These are phyloP conservation scores for Excoecaria agallocha DNA, from an alignment of 345 rosid species.

Conservation along the genomic window DNA sequence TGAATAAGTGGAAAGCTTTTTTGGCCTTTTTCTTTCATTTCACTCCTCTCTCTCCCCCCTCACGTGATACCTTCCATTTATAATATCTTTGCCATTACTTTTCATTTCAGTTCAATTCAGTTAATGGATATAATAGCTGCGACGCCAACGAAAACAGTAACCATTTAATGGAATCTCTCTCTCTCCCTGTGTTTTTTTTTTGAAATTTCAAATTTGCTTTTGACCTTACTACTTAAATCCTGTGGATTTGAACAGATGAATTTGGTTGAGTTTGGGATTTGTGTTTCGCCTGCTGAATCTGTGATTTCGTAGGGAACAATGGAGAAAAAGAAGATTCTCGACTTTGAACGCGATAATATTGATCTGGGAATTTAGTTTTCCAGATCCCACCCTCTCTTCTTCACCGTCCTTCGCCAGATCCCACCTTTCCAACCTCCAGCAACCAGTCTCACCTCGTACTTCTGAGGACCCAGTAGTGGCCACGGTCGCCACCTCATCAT, in stretches of 20 bases:
- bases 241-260: not conserved
- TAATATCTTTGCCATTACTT: not conserved
- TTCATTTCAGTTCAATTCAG: not conserved
- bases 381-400: slow-evolving; percentile 24
- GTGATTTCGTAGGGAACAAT: slow-evolving; percentile 19
- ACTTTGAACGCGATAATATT: slow-evolving; percentile 85
- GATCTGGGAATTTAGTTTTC: slow-evolving; percentile 69
- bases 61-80: slow-evolving; percentile 6
- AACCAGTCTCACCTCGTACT: slow-evolving; percentile 67
- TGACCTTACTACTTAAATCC: not conserved
- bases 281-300: not conserved
- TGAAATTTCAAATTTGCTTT: not conserved
- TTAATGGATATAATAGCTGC: not conserved
- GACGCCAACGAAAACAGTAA: not conserved
- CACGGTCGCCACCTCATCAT: slow-evolving; percentile 99
- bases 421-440: slow-evolving; percentile 73
- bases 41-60: slow-evolving; percentile 16
- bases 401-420: slow-evolving; percentile 53
- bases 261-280: slow-evolving; percentile 4
- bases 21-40: slow-evolving; percentile 16
- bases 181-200: not conserved
- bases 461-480: slow-evolving; percentile 72
- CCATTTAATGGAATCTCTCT: not conserved
- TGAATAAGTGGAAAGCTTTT: too few relatives aligned
- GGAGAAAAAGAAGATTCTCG: slow-evolving; percentile 97